A percentile compares a stretch with the other conserved stretches of the same genome.
phyloP scores from a whole-genome alignment of 305 asterid genomes.

The Fraxinus ornus region DNA sequence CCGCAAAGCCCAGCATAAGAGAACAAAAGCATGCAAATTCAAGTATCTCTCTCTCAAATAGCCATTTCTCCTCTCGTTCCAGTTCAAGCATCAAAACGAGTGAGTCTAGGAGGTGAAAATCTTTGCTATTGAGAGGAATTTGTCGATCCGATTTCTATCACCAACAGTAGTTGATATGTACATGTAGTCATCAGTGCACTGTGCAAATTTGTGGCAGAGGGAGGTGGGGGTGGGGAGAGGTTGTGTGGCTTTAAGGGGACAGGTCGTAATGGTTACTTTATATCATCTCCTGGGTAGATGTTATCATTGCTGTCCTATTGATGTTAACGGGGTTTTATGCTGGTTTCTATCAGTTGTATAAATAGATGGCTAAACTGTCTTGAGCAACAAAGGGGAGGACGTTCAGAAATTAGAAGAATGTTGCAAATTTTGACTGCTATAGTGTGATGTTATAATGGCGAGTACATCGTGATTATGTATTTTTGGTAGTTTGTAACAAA shows the following conservation, averaged over 20 bases:
- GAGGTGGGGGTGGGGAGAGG: not conserved
- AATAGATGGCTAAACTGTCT: not conserved
- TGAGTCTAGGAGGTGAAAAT: not conserved
- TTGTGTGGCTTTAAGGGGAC: not conserved
- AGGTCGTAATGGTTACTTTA: not conserved
- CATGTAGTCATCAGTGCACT: not conserved
- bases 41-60: not conserved
- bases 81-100: not conserved
- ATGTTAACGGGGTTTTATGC: not conserved
- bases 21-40: not conserved
- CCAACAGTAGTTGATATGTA: not conserved
- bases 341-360: not conserved
- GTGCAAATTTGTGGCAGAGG: not conserved
- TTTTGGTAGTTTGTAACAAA: not conserved
- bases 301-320: not conserved
- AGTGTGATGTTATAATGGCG: not conserved
- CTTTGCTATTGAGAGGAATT: not conserved
- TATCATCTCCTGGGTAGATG: not conserved
- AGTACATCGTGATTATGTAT: not conserved
- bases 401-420: not conserved
- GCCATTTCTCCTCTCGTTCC: not conserved
- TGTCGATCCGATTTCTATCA: too few relatives aligned
- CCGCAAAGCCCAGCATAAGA: not conserved
- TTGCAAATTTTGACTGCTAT: not conserved
- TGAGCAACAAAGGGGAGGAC: constrained; percentile 1